These are phyloP conservation scores for Vitis cinerea DNA, from an alignment of 164 flowering plant species.

Conservation along the genomic window DNA sequence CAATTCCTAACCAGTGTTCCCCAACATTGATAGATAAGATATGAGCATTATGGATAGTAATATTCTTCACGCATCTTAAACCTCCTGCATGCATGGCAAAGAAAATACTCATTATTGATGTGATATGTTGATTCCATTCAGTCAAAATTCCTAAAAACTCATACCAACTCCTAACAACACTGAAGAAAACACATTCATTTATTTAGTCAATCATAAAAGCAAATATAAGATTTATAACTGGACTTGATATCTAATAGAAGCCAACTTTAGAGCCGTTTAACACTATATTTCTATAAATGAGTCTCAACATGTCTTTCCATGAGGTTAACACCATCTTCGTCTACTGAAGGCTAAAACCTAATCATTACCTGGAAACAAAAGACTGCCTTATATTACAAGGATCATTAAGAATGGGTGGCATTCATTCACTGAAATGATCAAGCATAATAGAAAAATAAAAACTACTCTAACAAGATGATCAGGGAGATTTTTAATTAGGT, in stretches of 20 bases:
- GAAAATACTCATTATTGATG: not conserved
- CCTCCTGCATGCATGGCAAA: constrained; percentile 50
- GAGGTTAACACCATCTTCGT: too few relatives aligned
- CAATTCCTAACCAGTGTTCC: constrained; percentile 95
- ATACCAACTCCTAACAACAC: not conserved
- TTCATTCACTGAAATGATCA: not conserved
- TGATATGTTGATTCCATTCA: not conserved
- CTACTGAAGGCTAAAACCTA: too few relatives aligned
- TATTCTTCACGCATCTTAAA: constrained; percentile 82
- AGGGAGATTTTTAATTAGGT: not conserved
- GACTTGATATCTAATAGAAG: not conserved
- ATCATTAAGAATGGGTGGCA: not conserved
- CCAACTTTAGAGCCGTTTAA: not conserved
- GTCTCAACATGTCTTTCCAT: not conserved
- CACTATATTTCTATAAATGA: not conserved
- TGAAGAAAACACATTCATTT: not conserved
- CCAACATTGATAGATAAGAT: constrained; percentile 88
- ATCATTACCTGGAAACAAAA: too few relatives aligned
- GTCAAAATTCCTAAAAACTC: not conserved
- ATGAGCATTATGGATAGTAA: constrained; percentile 69
- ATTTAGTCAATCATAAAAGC: not conserved
- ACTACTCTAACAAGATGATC: not conserved
- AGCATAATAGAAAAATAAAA: not conserved
- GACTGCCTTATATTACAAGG: not conserved
- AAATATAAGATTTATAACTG: not conserved